These are phyloP conservation scores for Annona squamosa DNA, from an alignment of 164 flowering plant genomes.

Conservation along the genomic window DNA sequence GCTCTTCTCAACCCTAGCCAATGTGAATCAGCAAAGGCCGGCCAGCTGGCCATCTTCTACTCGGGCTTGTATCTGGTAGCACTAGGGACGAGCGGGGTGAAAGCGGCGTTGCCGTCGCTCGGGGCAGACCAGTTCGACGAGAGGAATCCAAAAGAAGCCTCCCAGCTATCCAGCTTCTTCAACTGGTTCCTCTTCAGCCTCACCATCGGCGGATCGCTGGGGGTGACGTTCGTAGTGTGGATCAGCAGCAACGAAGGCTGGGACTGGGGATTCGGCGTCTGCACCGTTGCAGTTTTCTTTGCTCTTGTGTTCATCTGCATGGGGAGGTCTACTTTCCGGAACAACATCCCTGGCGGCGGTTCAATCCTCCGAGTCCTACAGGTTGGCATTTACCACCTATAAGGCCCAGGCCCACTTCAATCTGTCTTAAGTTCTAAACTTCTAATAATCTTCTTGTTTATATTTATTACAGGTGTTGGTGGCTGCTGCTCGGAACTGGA, in stretches of 20 bases:
- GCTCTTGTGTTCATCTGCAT: slow-evolving; percentile 31
- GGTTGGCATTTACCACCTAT: slow-evolving; percentile 24
- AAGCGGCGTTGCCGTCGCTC: slow-evolving; percentile 55
- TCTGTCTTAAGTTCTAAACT: neutral
- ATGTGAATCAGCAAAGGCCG: slow-evolving; percentile 34
- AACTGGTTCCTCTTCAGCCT: slow-evolving; percentile 62
- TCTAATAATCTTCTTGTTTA: no score
- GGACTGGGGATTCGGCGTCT: slow-evolving; percentile 59
- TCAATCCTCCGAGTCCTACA: slow-evolving; percentile 50
- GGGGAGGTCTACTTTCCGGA: slow-evolving; percentile 50
- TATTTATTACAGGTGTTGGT: slow-evolving; percentile 42
- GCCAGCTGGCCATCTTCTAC: slow-evolving; percentile 39
- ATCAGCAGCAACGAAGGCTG: slow-evolving; percentile 53
- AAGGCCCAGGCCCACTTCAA: neutral
- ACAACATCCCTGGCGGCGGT: slow-evolving; percentile 45
- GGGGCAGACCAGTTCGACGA: slow-evolving; percentile 78
- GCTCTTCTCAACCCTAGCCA: slow-evolving; percentile 15
- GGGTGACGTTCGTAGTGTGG: slow-evolving; percentile 62
- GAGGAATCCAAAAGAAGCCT: slow-evolving; percentile 42
- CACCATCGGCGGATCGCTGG: slow-evolving; percentile 46
- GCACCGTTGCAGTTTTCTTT: slow-evolving; percentile 33
- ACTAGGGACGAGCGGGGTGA: slow-evolving; percentile 54
- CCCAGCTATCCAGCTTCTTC: slow-evolving; percentile 54
- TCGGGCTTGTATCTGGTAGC: slow-evolving; percentile 53
- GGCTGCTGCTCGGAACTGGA: slow-evolving; percentile 46